Conservation (phyloP, 305 asterid species). For the Plantago lanceolata region DNA sequence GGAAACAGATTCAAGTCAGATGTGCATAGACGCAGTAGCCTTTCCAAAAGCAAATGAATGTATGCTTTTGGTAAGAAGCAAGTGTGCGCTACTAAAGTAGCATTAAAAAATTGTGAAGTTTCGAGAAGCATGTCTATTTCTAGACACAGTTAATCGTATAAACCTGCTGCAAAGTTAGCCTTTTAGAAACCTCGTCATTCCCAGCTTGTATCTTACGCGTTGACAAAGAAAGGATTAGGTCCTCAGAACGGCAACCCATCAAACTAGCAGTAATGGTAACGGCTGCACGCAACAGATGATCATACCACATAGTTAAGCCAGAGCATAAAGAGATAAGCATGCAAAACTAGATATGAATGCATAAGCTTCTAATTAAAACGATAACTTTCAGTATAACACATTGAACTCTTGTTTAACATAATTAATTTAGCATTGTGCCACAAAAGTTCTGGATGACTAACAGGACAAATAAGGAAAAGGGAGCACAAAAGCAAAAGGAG, state of each 20-base stretch:
- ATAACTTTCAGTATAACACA: constrained; percentile 12
- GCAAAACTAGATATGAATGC: not conserved
- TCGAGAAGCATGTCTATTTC: not conserved
- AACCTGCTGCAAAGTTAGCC: constrained; percentile 75
- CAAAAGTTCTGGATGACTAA: too few species aligned
- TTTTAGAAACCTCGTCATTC: constrained; percentile 57
- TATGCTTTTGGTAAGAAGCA: constrained; percentile 10
- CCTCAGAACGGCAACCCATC: constrained; percentile 66
- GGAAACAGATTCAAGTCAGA: constrained; percentile 20
- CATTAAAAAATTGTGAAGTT: too few species aligned
- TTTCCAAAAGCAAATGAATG: constrained; percentile 16
- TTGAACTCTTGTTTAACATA: too few species aligned
- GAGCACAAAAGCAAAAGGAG: too few species aligned
- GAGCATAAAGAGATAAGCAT: constrained; percentile 8
- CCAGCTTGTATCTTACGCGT: constrained; percentile 62
- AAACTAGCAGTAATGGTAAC: constrained; percentile 61
- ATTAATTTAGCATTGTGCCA: too few species aligned
- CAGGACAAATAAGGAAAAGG: too few species aligned
- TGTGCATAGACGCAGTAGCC: constrained; percentile 10
- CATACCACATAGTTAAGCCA: constrained; percentile 26
- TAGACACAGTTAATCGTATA: constrained; percentile 4
- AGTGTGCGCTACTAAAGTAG: constrained; percentile 3
- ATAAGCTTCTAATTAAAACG: not conserved
- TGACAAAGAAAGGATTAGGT: constrained; percentile 62
- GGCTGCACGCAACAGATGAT: constrained; percentile 49